Evolutionary conservation across 306 rosid species (phyloP), one percentile per base, ranked within the genome.

Genomic region (Gastrolobium bilobum): DNA sequence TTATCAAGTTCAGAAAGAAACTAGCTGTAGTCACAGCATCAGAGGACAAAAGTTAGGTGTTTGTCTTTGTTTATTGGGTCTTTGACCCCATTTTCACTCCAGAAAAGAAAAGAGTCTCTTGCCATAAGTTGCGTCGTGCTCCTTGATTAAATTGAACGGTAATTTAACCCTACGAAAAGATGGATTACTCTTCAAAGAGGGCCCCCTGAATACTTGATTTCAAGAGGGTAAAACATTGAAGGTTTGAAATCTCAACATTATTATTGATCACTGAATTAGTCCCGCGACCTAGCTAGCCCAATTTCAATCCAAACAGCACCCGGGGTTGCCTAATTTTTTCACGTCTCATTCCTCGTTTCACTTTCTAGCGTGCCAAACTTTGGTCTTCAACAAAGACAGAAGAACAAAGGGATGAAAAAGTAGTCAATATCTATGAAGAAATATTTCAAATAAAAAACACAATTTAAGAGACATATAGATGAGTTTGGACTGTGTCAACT

Each of bases 201-300:
- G n/a, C n/a, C 26, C 26, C 1, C 26, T 20, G 26, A 20, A 20
- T 20, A 20, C 26, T 20, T 20, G 39, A 1, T 33, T 33, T 59
- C 42, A 10, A 33, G 15, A 59, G n/a, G 7, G 35, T 59, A 37
- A 7, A 34, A 1, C 48, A 73, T 46, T 6, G 14, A 58, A 15
- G 50, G 14, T 58, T 58, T 44, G 3, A 15, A 11, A 77, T 15
- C 5, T 72, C 33, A 43, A 65, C 8, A 7, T 13, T 29, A 7
- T 13, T 29, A 66, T 59, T 61, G 79, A 0, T 20, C 26, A 66
- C 50, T 61, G 79, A 82, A 74, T 37, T 38, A 10, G 82, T 63
- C 79, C 34, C 8, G 5, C 10, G 26, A 20, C 26, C 26, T 20
- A 20, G 26, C 10, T 5, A 10, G 2, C 10, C 44, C 3, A 30